Conservation (phyloP, 1,284 basidiomycete genomes). For the Fomitopsis pinicola region DNA sequence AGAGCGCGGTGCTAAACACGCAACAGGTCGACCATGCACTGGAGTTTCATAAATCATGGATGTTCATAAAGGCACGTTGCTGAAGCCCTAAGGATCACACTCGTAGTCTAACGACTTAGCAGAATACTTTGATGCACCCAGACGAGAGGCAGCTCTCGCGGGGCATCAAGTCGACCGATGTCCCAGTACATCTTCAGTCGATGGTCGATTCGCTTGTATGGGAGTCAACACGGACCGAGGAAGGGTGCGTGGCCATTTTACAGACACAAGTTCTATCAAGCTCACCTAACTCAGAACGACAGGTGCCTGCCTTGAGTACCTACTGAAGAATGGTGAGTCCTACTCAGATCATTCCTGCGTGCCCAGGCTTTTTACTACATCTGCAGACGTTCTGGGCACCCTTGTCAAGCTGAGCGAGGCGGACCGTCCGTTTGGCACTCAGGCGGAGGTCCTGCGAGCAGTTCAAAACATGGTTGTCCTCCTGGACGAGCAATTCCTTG, state of each 20-base stretch:
- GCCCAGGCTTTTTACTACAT: background rate
- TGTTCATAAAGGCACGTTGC: constrained; percentile 54
- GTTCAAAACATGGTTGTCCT: constrained; percentile 87
- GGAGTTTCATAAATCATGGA: constrained; percentile 75
- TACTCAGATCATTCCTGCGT: background rate
- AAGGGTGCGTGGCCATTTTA: constrained; percentile 58
- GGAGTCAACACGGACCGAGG: constrained; percentile 79
- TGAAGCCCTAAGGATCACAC: background rate
- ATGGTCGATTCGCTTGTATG: constrained; percentile 87
- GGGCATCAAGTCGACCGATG: constrained; percentile 81
- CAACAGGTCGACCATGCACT: constrained; percentile 46
- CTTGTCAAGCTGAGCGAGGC: constrained; percentile 84
- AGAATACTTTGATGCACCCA: constrained; percentile 74
- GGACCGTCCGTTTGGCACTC: constrained; percentile 82
- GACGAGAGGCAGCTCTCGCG: constrained; percentile 79
- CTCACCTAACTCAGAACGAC: constrained; percentile 52
- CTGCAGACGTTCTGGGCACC: constrained; percentile 71
- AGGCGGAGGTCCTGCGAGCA: constrained; percentile 79
- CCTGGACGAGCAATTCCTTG: constrained; percentile 86
- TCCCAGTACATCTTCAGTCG: constrained; percentile 73
- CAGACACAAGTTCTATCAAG: constrained; percentile 4
- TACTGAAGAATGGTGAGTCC: constrained; percentile 77
- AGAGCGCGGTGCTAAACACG: constrained; percentile 1
- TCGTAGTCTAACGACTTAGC: constrained; percentile 2
- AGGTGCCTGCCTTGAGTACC: constrained; percentile 86